Conservation (phyloP, 805 yeast species). For the Saccharomycopsis sp. region DNA sequence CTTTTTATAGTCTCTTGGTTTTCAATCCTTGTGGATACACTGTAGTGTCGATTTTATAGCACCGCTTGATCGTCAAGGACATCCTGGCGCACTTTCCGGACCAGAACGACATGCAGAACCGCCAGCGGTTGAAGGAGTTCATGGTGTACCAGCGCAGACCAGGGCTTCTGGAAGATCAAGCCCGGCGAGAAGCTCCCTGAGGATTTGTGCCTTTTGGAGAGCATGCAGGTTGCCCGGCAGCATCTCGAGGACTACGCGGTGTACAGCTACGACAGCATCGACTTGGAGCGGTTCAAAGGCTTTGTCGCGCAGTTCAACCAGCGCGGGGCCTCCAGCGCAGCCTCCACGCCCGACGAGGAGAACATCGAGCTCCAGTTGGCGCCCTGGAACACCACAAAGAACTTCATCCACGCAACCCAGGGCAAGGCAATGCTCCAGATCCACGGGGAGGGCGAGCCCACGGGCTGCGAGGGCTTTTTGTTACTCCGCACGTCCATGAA, state of each 20-base stretch:
- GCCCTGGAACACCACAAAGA: slow-evolving; percentile 91
- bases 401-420: slow-evolving; percentile 88
- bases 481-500: slow-evolving; percentile 89
- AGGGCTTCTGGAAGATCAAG: slow-evolving; percentile 90
- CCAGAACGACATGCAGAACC: slow-evolving; percentile 93
- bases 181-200: slow-evolving; percentile 69
- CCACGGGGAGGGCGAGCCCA: slow-evolving; percentile 92
- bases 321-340: slow-evolving; percentile 5
- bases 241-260: slow-evolving; percentile 73
- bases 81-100: slow-evolving; percentile 92
- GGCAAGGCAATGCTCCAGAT: slow-evolving; percentile 95
- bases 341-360: slow-evolving; percentile 33
- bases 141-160: slow-evolving; percentile 95
- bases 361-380: slow-evolving; percentile 79
- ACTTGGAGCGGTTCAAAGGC: slow-evolving; percentile 23
- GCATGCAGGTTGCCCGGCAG: slow-evolving; percentile 93
- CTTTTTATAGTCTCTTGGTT: no score
- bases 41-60: no score
- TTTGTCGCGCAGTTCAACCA: slow-evolving; percentile 23
- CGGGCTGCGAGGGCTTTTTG: slow-evolving; percentile 86
- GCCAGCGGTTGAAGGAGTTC: slow-evolving; percentile 92
- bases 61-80: slow-evolving; percentile 77
- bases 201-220: slow-evolving; percentile 77
- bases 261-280: slow-evolving; percentile 32
- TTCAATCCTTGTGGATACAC: no score